Conservation (phyloP, 2,329 filamentous ascomycete species). For the Fusarium sororula region DNA sequence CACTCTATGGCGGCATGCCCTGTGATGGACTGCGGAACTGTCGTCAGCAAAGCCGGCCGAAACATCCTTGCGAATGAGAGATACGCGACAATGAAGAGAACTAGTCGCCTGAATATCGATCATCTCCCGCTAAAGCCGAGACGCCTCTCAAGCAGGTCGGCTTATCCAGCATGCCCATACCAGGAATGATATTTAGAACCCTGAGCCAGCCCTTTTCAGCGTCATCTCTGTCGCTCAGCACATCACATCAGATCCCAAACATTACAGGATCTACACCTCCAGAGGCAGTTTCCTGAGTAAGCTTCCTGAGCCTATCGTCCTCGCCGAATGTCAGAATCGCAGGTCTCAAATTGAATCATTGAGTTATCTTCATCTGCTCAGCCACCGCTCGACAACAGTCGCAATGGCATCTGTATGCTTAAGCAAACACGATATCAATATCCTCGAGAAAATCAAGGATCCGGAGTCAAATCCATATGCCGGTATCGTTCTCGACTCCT, state of each 20-base stretch:
- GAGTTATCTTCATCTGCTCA: neutral
- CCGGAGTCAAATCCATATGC: slow-evolving; percentile 68
- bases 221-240: slow-evolving; percentile 14
- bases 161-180: slow-evolving; percentile 18
- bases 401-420: slow-evolving; percentile 61
- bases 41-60: slow-evolving; percentile 27
- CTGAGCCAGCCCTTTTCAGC: slow-evolving; percentile 3
- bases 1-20: slow-evolving; percentile 2
- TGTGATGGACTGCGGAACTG: slow-evolving; percentile 33
- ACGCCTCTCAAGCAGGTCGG: slow-evolving; percentile 8
- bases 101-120: slow-evolving; percentile 3
- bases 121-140: slow-evolving; percentile 34
- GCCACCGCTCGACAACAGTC: slow-evolving; percentile 2
- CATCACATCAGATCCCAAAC: neutral
- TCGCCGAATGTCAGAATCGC: neutral
- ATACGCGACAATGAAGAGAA: slow-evolving; percentile 16
- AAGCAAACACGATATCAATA: slow-evolving; percentile 66
- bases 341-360: neutral
- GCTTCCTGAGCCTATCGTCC: neutral
- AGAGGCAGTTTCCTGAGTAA: neutral
- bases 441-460: slow-evolving; percentile 74
- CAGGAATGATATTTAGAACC: slow-evolving; percentile 28
- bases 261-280: slow-evolving; percentile 5
- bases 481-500: slow-evolving; percentile 63
- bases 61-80: slow-evolving; percentile 7